Evolutionary conservation across 2,329 filamentous ascomycete species (phyloP).

Genomic region (Penicillium concentricum): DNA sequence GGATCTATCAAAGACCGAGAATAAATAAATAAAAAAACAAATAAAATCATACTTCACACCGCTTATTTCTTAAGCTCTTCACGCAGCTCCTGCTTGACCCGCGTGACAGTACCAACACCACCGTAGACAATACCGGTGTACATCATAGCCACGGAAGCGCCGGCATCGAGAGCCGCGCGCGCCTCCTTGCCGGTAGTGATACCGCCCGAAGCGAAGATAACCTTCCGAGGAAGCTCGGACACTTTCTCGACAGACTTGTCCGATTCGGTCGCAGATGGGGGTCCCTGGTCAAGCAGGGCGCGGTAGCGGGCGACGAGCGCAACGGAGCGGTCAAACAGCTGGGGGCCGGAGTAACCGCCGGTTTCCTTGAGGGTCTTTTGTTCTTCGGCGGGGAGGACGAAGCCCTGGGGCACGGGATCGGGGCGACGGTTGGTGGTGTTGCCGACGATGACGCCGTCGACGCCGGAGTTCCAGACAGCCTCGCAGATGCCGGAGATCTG

Average conservation of each 20-base stretch:
- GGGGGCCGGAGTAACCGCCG: constrained; percentile 87
- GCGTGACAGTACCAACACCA: constrained; percentile 60
- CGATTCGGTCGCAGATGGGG: constrained; percentile 29
- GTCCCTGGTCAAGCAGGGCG: constrained; percentile 59
- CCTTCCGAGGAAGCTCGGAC: constrained; percentile 54
- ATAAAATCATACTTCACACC: constrained; percentile 7
- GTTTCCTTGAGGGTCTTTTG: constrained; percentile 68
- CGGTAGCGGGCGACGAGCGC: constrained; percentile 78
- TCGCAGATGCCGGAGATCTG: constrained; percentile 87
- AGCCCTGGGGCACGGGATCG: constrained; percentile 66
- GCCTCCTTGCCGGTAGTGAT: constrained; percentile 88
- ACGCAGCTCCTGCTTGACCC: constrained; percentile 51
- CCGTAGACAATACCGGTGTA: constrained; percentile 76
- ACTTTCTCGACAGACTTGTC: constrained; percentile 18
- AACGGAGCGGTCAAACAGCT: constrained; percentile 78
- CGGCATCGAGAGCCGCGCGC: constrained; percentile 76
- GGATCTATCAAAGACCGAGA: constrained; percentile 4
- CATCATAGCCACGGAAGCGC: constrained; percentile 85
- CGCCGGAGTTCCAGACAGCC: constrained; percentile 77
- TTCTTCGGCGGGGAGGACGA: constrained; percentile 65
- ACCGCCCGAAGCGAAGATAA: constrained; percentile 90
- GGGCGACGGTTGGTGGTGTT: constrained; percentile 90
- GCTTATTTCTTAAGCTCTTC: constrained; percentile 33
- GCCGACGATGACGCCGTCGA: constrained; percentile 93
- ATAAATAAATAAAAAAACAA: neutral